Evolutionary conservation across 1,284 basidiomycete species (phyloP).

Genomic region (Violaceomyces palustris): DNA sequence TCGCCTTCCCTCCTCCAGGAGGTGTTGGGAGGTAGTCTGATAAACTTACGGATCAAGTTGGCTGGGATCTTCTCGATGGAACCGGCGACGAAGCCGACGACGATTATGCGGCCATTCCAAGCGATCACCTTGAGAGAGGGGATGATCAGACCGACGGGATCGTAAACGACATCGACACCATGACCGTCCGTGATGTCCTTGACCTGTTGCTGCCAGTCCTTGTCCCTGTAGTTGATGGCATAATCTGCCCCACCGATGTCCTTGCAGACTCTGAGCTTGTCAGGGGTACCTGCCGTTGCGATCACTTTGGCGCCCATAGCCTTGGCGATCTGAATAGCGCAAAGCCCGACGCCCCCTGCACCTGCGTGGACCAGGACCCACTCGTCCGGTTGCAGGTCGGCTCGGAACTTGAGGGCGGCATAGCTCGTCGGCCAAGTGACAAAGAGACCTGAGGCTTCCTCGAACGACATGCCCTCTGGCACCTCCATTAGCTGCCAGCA

Average conservation of each 20-base stretch:
- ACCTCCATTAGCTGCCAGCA: conserved; percentile 60
- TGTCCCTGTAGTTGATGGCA: conserved; percentile 44
- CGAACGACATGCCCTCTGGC: conserved; percentile 63
- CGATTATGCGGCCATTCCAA: conserved; percentile 84
- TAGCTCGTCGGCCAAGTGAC: conserved; percentile 48
- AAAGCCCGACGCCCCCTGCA: conserved; percentile 77
- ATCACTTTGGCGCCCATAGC: conserved; percentile 45
- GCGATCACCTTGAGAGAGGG: conserved; percentile 60
- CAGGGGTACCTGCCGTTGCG: conserved; percentile 38
- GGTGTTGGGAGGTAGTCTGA: no score
- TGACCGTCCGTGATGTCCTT: conserved; percentile 41
- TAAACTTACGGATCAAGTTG: conserved; percentile 88
- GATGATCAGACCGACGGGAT: conserved; percentile 44
- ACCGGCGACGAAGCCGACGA: conserved; percentile 64
- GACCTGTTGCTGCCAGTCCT: conserved; percentile 43
- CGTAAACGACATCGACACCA: conserved; percentile 59
- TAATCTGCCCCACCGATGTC: conserved; percentile 38
- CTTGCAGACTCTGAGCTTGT: conserved; percentile 43
- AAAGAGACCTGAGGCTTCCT: conserved; percentile 60
- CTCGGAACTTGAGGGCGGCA: conserved; percentile 37
- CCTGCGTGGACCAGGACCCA: conserved; percentile 45
- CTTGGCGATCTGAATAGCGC: conserved; percentile 48
- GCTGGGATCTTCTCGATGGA: conserved; percentile 45
- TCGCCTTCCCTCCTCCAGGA: no score
- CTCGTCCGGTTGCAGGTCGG: conserved; percentile 34